Percentiles rank a stretch among this genome's conserved stretches.
Evolutionary conservation across 352 stramenopile genomes (phyloP).

Genomic region (Pseudoperonospora humuli): DNA sequence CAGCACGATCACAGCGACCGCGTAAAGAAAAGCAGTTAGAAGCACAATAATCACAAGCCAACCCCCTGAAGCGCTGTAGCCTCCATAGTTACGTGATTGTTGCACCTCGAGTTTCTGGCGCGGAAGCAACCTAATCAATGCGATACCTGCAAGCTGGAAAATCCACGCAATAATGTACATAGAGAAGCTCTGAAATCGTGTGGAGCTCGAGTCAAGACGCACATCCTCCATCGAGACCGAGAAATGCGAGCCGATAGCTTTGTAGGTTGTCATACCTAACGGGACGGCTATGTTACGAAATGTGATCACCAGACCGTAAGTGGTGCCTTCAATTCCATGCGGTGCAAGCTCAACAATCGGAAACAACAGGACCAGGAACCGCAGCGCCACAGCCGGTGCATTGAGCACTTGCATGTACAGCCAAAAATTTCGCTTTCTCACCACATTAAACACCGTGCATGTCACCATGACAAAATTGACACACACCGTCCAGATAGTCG

Average conservation of each 20-base stretch:
- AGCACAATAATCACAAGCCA: conserved; percentile 32
- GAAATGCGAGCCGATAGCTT: conserved; percentile 38
- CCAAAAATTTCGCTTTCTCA: conserved; percentile 45
- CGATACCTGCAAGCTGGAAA: conserved; percentile 39
- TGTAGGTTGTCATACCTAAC: conserved; percentile 31
- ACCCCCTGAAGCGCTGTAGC: conserved; percentile 38
- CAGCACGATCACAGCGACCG: conserved; percentile 33
- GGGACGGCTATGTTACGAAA: conserved; percentile 58
- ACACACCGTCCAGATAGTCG: conserved; percentile 45
- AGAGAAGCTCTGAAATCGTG: conserved; percentile 37
- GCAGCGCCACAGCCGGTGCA: conserved; percentile 32
- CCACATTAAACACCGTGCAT: conserved; percentile 42
- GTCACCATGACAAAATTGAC: conserved; percentile 43
- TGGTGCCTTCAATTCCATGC: conserved; percentile 47
- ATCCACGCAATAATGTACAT: conserved; percentile 42
- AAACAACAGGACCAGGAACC: conserved; percentile 45
- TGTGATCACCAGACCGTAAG: conserved; percentile 49
- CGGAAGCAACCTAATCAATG: conserved; percentile 38
- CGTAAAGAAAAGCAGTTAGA: conserved; percentile 32
- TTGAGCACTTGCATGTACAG: conserved; percentile 45
- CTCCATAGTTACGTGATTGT: conserved; percentile 52
- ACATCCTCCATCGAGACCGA: conserved; percentile 25
- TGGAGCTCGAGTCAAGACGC: conserved; percentile 16
- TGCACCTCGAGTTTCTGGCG: conserved; percentile 58
- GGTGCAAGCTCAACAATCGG: conserved; percentile 53